phyloP scores from a whole-genome alignment of 441 rosid species.

The Eutrema salsugineum region DNA sequence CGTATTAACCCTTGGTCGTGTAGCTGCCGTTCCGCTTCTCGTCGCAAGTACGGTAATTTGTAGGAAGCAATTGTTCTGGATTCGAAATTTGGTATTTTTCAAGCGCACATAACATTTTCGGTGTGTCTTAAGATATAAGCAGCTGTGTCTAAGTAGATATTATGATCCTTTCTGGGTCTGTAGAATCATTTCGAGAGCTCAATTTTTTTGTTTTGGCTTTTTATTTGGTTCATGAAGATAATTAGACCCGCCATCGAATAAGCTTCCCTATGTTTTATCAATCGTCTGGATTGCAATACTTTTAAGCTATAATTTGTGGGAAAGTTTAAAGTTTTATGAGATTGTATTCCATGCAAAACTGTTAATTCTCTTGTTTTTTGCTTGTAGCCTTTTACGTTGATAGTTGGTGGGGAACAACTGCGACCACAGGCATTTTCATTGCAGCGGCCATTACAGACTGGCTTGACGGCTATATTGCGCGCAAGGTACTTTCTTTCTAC shows the following conservation, averaged over 20 bases:
- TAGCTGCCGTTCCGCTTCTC: conserved; percentile 79
- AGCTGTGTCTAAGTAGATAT: neutral
- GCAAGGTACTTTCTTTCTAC: conserved; percentile 46
- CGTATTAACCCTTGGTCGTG: conserved; percentile 80
- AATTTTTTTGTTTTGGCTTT: neutral
- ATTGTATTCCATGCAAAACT: neutral
- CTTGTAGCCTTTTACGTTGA: conserved; percentile 68
- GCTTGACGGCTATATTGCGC: conserved; percentile 92
- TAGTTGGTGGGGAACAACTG: conserved; percentile 73
- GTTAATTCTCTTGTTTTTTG: neutral
- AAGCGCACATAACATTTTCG: neutral
- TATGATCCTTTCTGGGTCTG: neutral
- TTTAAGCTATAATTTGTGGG: neutral
- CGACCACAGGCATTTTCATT: conserved; percentile 74
- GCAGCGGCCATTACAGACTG: conserved; percentile 89
- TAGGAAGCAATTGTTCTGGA: neutral
- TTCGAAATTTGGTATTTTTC: neutral
- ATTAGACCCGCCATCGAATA: neutral
- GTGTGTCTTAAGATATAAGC: neutral
- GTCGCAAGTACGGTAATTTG: conserved; percentile 47
- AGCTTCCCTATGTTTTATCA: neutral
- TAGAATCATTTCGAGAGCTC: neutral
- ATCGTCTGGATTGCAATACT: neutral
- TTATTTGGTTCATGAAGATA: neutral
- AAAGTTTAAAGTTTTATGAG: neutral